These are phyloP conservation scores for Crithidia sp. DNA, from an alignment of 208 protist genomes.

Conservation along the genomic window DNA sequence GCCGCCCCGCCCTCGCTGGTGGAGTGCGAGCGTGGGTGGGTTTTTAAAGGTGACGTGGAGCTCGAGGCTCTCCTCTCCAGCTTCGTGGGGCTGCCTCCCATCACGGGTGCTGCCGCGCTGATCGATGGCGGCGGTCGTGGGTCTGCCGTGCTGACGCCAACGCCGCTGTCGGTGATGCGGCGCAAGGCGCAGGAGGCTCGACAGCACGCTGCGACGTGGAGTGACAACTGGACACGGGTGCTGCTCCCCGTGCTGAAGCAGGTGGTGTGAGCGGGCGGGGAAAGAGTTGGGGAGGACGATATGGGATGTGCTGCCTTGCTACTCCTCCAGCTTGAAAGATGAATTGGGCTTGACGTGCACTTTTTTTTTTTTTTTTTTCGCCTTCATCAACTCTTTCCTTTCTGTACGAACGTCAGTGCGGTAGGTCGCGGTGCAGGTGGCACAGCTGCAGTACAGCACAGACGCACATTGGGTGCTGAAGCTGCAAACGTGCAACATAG, in stretches of 20 bases:
- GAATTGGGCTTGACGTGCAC: background rate
- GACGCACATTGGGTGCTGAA: no score
- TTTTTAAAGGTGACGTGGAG: slow-evolving; percentile 58
- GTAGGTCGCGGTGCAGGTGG: background rate
- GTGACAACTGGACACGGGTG: slow-evolving; percentile 62
- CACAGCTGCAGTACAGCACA: no score
- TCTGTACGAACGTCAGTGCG: background rate
- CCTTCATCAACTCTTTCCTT: background rate
- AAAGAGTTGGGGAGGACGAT: no score
- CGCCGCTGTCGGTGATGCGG: slow-evolving; percentile 35
- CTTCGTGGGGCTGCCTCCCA: slow-evolving; percentile 42
- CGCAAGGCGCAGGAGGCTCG: slow-evolving; percentile 31
- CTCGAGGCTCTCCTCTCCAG: slow-evolving; percentile 57
- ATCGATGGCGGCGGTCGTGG: background rate
- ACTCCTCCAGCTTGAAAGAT: no score
- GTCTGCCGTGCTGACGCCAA: slow-evolving; percentile 5
- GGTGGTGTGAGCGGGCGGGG: slow-evolving; percentile 16
- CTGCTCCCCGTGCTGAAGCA: slow-evolving; percentile 53
- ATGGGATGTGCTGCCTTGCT: no score
- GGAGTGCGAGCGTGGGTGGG: slow-evolving; percentile 66
- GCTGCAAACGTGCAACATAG: no score
- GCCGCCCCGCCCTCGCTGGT: slow-evolving; percentile 21
- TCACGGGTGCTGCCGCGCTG: background rate
- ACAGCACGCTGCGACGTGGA: slow-evolving; percentile 49
- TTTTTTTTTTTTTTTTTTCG: slow-evolving; percentile 1